phyloP scores from a whole-genome alignment of 2,329 filamentous ascomycete genomes.

The Didymella sp. region DNA sequence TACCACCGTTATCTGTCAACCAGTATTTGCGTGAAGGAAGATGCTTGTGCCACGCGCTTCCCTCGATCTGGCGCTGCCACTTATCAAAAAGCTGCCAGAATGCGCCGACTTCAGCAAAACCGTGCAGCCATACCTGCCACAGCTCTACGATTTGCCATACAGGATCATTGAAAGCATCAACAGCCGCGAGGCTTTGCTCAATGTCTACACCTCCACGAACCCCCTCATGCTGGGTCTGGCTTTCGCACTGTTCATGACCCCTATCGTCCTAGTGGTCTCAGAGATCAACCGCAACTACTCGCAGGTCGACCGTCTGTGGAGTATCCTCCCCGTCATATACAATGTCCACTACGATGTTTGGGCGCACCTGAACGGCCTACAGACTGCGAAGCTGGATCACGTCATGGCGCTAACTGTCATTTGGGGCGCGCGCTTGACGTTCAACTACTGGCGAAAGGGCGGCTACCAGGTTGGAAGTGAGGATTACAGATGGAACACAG shows the following conservation, averaged over 20 bases:
- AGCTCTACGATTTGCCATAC: slow-evolving; percentile 57
- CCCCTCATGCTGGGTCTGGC: slow-evolving; percentile 79
- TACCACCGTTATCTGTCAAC: not conserved
- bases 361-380: slow-evolving; percentile 76
- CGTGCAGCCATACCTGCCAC: slow-evolving; percentile 78
- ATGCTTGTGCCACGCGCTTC: slow-evolving; percentile 55
- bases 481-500: slow-evolving; percentile 89
- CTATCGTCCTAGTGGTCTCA: slow-evolving; percentile 74
- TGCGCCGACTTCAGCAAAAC: slow-evolving; percentile 78
- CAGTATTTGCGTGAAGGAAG: slow-evolving; percentile 3
- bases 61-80: slow-evolving; percentile 64
- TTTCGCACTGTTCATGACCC: slow-evolving; percentile 73
- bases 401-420: slow-evolving; percentile 72
- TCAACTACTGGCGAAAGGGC: slow-evolving; percentile 95
- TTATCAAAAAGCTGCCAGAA: slow-evolving; percentile 73
- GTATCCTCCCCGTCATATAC: slow-evolving; percentile 85
- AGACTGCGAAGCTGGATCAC: slow-evolving; percentile 74
- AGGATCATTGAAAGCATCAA: slow-evolving; percentile 62
- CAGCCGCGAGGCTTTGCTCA: slow-evolving; percentile 67
- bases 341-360: slow-evolving; percentile 85
- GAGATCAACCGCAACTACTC: slow-evolving; percentile 94
- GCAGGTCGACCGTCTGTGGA: slow-evolving; percentile 95
- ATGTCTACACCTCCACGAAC: slow-evolving; percentile 84
- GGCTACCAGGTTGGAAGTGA: slow-evolving; percentile 89
- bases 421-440: slow-evolving; percentile 93